phyloP scores from a whole-genome alignment of 1,284 basidiomycete genomes.

The Boletus hoseneyae region DNA sequence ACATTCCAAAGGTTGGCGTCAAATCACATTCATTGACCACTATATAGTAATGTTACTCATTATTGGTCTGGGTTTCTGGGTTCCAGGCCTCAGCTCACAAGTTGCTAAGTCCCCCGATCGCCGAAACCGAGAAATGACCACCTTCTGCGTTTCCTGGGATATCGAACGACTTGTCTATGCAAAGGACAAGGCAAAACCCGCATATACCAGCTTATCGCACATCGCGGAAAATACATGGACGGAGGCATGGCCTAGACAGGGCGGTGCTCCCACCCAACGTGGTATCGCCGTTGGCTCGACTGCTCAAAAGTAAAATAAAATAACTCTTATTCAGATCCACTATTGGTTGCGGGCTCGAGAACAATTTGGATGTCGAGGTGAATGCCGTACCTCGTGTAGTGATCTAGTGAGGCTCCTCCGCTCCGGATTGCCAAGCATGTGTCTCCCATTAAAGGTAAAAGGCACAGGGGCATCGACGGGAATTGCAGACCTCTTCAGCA shows the following conservation, averaged over 20 bases:
- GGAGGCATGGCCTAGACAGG: not conserved
- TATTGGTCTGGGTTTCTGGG: not conserved
- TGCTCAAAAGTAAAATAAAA: not conserved
- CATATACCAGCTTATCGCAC: not conserved
- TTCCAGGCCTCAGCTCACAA: not conserved
- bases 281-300: not conserved
- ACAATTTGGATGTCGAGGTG: not conserved
- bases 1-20: not conserved
- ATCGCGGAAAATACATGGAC: not conserved
- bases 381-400: constrained; percentile 11
- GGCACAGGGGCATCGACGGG: not conserved
- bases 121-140: not conserved
- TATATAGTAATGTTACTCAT: constrained; percentile 3
- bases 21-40: not conserved
- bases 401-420: not conserved
- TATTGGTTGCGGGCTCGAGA: not conserved
- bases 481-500: not conserved
- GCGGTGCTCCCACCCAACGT: not conserved
- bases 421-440: not conserved
- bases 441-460: not conserved
- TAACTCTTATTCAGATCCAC: not conserved
- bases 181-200: not conserved
- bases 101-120: not conserved
- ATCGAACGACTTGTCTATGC: not conserved
- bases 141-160: not conserved